Base-by-base conservation (phyloP, 2,329 filamentous ascomycete genomes). In the Rhynchosporium secalis region DNA sequence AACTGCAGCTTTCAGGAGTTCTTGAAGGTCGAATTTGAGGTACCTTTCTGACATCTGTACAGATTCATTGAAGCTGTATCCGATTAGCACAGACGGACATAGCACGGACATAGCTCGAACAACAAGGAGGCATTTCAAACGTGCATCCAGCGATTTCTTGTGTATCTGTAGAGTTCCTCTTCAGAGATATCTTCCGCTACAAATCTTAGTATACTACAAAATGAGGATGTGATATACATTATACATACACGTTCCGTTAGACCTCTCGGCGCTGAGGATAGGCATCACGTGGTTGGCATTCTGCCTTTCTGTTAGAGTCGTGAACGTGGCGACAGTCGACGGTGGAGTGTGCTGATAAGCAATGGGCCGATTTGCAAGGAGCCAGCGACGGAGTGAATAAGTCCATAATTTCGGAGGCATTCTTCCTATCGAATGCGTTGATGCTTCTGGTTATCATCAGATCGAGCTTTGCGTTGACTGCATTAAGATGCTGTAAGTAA, bases 151-250 rank as follows among this genome's bases (percentile, higher is more conserved):
- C 46, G 46, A 49, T 49, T 49, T 12, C 46, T 29, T 49, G 46
- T 49, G 46, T 49, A 49, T 49, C 46, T 49, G 26, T 49, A 49
- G 26, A 49, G 46, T 29, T 49, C 46, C 46, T 49, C 46, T 26
- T 49, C 46, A 9, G 15, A 26, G 28, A 49, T 49, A 29, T 49
- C 46, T 49, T 49, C 46, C 26, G 29, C 46, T 49, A 26, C 46
- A 29, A 29, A 49, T 9, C 2, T 49, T 49, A 49, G 46, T n/a
- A 49, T 49, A 9, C 20, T 29, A 13, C 28, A 49, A 8, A 49
- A 2, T 31, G 46, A 26, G 46, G 20, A 29, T 49, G 2, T 49
- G 20, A 7, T 49, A 28, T 49, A 49, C 46, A 29, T 15, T 49
- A 28, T 49, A 49, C 46, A 29, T 49, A 49, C 46, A 49, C 15